Base-by-base conservation (phyloP, 305 asterid species). In the Striga hermonthica region DNA sequence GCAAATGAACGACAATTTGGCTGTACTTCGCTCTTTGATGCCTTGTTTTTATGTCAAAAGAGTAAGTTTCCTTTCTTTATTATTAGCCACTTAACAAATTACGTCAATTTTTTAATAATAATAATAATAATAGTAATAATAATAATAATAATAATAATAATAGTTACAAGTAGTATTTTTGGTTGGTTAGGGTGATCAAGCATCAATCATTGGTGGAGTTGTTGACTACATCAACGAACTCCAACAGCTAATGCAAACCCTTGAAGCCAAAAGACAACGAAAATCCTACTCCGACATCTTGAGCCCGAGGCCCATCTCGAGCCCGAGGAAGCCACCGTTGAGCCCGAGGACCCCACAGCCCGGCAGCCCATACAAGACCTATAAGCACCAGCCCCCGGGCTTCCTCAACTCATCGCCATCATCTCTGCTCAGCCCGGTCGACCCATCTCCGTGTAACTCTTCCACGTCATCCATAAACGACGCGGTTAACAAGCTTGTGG, bases 321-420 rank as follows among this genome's bases (percentile, higher is more conserved):
- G 89, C 72, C 93, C 91, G 11, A 64, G 86, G 65, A 84, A 81
- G 49, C 95, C 95, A 3, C 84, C 88, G 6, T 55, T 84, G 71
- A 89, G 96, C 70, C 97, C 97, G 65, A 82, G 90, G 66, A 88
- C 98, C 8, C 96, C 95, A 13, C 90, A 81, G 59, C 76, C 97
- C 11, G 80, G 74, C 72, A 83, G 87, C 80, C 90, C 96, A 15
- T 91, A 91, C 81, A 85, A 72, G 54, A 75, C 87, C 13, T 64
- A 80, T 75, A 65, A 78, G 77, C 71, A 59, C 11, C 15, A 57
- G 47, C 38, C 62, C 7, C 10, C 72, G 12, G 37, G 28, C 50
- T 62, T 10, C 69, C 62, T 43, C 53, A 69, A 65, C 31, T 72
- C 75, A 2, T 72, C 75, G 2, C 78, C 79, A 0, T 40, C 79